phyloP scores from a whole-genome alignment of 225 moss, liverwort and hornwort genomes.

The Asterella californica region DNA sequence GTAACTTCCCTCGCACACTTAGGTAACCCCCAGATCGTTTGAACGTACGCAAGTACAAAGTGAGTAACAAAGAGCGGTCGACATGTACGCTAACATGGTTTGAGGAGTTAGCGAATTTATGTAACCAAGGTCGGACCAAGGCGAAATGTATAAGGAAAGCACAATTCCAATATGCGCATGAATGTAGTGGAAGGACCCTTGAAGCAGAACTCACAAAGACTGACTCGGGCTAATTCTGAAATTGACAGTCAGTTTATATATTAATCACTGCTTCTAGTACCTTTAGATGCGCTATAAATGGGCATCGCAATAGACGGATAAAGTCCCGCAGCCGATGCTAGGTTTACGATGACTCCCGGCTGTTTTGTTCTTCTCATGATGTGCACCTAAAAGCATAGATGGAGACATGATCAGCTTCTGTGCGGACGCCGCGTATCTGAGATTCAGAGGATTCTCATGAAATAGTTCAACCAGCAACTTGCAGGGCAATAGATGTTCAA shows the following conservation, averaged over 20 bases:
- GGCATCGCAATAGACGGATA: slow-evolving; percentile 53
- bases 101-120: too few relatives aligned
- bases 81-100: too few relatives aligned
- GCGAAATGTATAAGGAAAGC: too few relatives aligned
- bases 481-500: background rate
- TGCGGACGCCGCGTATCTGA: background rate
- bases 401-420: background rate
- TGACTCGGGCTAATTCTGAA: background rate
- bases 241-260: background rate
- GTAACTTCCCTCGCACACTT: too few relatives aligned
- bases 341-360: slow-evolving; percentile 66
- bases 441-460: background rate
- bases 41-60: too few relatives aligned
- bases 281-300: slow-evolving; percentile 73
- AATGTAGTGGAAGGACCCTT: too few relatives aligned
- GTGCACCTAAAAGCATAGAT: slow-evolving; percentile 26
- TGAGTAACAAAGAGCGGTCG: too few relatives aligned
- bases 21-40: too few relatives aligned
- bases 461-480: background rate
- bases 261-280: slow-evolving; percentile 30
- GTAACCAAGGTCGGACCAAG: too few relatives aligned
- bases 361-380: slow-evolving; percentile 31
- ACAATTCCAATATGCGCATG: too few relatives aligned
- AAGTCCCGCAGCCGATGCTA: slow-evolving; percentile 80
- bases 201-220: too few relatives aligned